Conservation (phyloP, 805 yeast species). For the Metschnikowia colocasiae region DNA sequence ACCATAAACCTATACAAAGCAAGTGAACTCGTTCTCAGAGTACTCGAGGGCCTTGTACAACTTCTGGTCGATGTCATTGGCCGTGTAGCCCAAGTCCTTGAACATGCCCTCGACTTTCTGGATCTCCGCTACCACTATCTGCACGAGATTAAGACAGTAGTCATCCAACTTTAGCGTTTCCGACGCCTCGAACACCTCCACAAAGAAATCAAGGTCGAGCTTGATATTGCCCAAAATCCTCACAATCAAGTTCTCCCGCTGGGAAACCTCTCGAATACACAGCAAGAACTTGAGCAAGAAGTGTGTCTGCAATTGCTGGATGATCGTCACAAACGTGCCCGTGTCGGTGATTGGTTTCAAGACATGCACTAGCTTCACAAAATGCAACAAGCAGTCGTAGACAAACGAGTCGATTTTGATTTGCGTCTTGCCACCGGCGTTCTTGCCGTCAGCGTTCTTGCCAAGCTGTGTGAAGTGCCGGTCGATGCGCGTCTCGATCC, state of each 20-base stretch:
- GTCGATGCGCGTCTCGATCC: conserved; percentile 29
- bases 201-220: conserved; percentile 37
- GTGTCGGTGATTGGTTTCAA: conserved; percentile 39
- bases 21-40: conserved; percentile 33
- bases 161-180: conserved; percentile 33
- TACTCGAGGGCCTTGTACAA: conserved; percentile 26
- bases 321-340: conserved; percentile 33
- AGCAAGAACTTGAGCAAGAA: conserved; percentile 33
- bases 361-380: conserved; percentile 37
- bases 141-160: conserved; percentile 29
- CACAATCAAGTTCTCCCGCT: conserved; percentile 16
- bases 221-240: conserved; percentile 28
- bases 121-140: conserved; percentile 27
- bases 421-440: conserved; percentile 14
- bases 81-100: conserved; percentile 22
- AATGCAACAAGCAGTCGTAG: conserved; percentile 37
- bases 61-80: conserved; percentile 27
- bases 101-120: conserved; percentile 24
- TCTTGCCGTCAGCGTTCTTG: conserved; percentile 11
- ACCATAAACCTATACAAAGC: conserved; percentile 20
- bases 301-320: conserved; percentile 37
- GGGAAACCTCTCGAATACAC: conserved; percentile 24
- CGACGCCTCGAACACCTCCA: conserved; percentile 37
- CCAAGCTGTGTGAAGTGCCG: conserved; percentile 20
- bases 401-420: conserved; percentile 35